Evolutionary conservation across 495 filamentous ascomycete genomes (phyloP).

Genomic region (Xylaria curta): DNA sequence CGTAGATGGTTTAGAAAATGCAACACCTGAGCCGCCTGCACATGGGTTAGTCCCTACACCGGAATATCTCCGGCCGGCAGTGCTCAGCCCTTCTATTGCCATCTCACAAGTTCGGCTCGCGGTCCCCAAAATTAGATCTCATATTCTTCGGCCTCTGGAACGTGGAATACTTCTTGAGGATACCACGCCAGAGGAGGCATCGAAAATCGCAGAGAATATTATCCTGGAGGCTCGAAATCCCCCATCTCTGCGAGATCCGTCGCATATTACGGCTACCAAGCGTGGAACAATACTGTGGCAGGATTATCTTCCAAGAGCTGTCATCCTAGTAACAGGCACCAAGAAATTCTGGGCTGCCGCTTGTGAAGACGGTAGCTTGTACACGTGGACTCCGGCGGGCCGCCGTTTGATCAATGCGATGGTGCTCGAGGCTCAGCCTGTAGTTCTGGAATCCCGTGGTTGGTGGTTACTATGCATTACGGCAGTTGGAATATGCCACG

Average conservation of each 20-base stretch:
- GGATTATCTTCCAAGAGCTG: constrained; percentile 84
- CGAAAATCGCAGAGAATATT: constrained; percentile 63
- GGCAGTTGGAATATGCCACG: constrained; percentile 85
- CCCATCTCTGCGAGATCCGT: constrained; percentile 75
- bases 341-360: constrained; percentile 88
- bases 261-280: constrained; percentile 78
- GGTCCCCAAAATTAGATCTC: constrained; percentile 83
- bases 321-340: constrained; percentile 87
- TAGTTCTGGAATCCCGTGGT: constrained; percentile 87
- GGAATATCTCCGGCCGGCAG: constrained; percentile 85
- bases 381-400: constrained; percentile 95
- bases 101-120: constrained; percentile 88
- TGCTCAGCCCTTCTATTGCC: constrained; percentile 77
- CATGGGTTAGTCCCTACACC: constrained; percentile 76
- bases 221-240: constrained; percentile 58
- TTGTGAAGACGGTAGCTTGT: constrained; percentile 91
- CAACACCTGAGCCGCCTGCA: constrained; percentile 57
- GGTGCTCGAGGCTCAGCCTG: constrained; percentile 88
- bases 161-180: constrained; percentile 53
- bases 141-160: constrained; percentile 74
- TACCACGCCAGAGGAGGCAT: constrained; percentile 61
- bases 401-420: constrained; percentile 82
- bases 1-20: constrained; percentile 75
- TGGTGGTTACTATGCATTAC: constrained; percentile 90
- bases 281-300: constrained; percentile 91